phyloP scores from a whole-genome alignment of 169 alveolate species.

The Theileria parva region DNA sequence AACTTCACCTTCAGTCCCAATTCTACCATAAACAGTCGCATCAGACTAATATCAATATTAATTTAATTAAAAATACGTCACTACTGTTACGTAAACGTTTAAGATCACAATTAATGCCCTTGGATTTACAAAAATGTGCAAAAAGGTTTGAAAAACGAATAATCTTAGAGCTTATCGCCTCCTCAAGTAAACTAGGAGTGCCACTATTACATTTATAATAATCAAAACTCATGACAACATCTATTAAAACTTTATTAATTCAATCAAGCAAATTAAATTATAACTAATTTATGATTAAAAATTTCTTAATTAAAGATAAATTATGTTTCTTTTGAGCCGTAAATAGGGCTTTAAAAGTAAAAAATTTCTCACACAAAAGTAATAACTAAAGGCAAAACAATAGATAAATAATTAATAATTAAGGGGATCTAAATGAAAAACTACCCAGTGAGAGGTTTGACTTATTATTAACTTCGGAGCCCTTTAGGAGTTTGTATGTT shows the following conservation, averaged over 20 bases:
- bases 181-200: conserved; percentile 32
- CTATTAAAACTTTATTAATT: background rate
- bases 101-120: conserved; percentile 49
- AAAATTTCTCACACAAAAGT: too few species aligned
- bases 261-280: background rate
- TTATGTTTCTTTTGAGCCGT: background rate
- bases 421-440: background rate
- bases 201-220: conserved; percentile 57
- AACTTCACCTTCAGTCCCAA: conserved; percentile 62
- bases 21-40: conserved; percentile 57
- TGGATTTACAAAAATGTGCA: conserved; percentile 42
- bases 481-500: conserved; percentile 17
- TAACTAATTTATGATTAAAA: background rate
- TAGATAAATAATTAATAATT: background rate
- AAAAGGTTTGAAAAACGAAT: conserved; percentile 55
- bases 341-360: background rate
- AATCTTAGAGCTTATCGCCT: conserved; percentile 54
- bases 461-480: conserved; percentile 52
- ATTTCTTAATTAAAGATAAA: too few species aligned
- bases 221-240: conserved; percentile 20
- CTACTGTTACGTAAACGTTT: conserved; percentile 55
- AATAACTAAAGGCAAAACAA: too few species aligned
- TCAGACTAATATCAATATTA: conserved; percentile 16
- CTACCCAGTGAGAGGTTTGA: conserved; percentile 33
- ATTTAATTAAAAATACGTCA: conserved; percentile 14